These are phyloP conservation scores for Yamadazyma trypodendri DNA, from an alignment of 1,139 yeast species.

Conservation along the genomic window DNA sequence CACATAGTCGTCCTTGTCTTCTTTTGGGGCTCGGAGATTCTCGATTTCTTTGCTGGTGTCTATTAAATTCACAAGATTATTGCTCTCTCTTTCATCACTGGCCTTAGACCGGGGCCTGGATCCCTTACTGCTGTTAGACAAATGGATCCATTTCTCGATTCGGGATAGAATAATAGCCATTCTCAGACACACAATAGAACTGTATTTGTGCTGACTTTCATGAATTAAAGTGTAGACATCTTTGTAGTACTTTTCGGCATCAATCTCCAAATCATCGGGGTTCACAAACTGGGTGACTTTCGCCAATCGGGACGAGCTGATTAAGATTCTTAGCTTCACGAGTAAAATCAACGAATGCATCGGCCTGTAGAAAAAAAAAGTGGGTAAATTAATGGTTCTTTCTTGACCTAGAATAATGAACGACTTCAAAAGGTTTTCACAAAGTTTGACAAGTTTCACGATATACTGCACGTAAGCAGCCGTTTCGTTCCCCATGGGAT, in stretches of 20 bases:
- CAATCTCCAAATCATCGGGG: conserved; percentile 23
- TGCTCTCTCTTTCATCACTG: conserved; percentile 11
- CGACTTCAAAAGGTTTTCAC: conserved; percentile 45
- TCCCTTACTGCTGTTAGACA: conserved; percentile 25
- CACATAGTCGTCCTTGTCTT: conserved; percentile 7
- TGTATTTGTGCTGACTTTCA: conserved; percentile 22
- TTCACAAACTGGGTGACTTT: conserved; percentile 10
- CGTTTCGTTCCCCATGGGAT: conserved; percentile 10
- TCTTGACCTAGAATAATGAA: conserved; percentile 39
- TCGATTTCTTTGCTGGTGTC: conserved; percentile 50
- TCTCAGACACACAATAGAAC: conserved; percentile 39
- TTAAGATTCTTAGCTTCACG: conserved; percentile 43
- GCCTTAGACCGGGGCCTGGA: conserved; percentile 6
- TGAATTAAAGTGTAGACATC: conserved; percentile 26
- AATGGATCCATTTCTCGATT: conserved; percentile 48
- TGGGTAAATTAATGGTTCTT: conserved; percentile 44
- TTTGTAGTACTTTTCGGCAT: conserved; percentile 36
- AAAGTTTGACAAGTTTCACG: conserved; percentile 38
- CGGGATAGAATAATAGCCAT: conserved; percentile 44
- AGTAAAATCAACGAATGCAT: conserved; percentile 52
- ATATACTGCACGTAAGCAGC: conserved; percentile 32
- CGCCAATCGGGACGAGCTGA: conserved; percentile 34
- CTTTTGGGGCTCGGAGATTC: conserved; percentile 36
- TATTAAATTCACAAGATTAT: conserved; percentile 38
- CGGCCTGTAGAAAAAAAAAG: conserved; percentile 55